Percentiles rank a stretch among this genome's conserved stretches.
Evolutionary conservation across 2,329 filamentous ascomycete species (phyloP).

Genomic region (Cyphellophora attinorum): DNA sequence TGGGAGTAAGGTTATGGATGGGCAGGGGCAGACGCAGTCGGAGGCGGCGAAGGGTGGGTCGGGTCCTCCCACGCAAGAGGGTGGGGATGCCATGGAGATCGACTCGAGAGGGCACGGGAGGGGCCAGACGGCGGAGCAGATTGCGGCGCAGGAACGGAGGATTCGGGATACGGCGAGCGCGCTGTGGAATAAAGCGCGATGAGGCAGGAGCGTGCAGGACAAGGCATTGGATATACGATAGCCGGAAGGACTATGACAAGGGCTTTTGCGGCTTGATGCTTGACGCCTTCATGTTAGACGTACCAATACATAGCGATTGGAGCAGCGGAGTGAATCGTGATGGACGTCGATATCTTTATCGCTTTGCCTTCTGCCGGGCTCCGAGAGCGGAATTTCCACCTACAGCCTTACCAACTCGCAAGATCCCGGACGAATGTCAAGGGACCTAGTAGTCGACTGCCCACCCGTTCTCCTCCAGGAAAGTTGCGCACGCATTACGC

Average conservation of each 20-base stretch:
- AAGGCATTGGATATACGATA: no score
- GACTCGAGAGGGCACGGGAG: constrained; percentile 50
- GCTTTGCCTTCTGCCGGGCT: no score
- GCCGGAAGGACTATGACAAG: no score
- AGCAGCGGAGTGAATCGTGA: no score
- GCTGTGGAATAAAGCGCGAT: constrained; percentile 36
- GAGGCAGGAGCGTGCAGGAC: no score
- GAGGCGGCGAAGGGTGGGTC: constrained; percentile 20
- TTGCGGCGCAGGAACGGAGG: constrained; percentile 48
- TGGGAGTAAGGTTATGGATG: constrained; percentile 32
- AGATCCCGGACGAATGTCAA: no score
- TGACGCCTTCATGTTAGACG: no score
- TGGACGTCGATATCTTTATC: no score
- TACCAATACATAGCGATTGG: no score
- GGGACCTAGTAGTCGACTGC: constrained; percentile 76
- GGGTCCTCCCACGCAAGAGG: constrained; percentile 26
- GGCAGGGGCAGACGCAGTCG: constrained; percentile 20
- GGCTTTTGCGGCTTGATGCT: no score
- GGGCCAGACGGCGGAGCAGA: constrained; percentile 55
- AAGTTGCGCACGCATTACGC: constrained; percentile 74
- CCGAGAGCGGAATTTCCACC: no score
- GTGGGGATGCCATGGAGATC: constrained; percentile 37
- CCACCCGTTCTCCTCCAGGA: constrained; percentile 80
- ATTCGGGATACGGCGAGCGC: constrained; percentile 51
- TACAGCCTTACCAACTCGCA: no score